Evolutionary conservation across 1,284 basidiomycete genomes (phyloP), one percentile per base, ranked within the genome.

Genomic region (Marasmius sp.): DNA sequence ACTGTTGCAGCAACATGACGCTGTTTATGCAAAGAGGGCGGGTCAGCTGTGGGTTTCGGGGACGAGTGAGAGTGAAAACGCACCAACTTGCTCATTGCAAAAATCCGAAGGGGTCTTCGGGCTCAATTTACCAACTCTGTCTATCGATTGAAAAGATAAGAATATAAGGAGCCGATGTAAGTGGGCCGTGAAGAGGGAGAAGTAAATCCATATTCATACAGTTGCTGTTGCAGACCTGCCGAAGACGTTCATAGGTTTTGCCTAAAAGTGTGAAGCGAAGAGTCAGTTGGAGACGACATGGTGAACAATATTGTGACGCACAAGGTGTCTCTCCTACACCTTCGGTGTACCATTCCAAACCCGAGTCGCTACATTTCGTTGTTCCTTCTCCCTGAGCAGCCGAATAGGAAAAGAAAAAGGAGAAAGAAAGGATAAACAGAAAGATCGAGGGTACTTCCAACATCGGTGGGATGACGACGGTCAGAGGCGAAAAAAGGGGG

Each of bases 241-340:
- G 71, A 16, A 74, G 58, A 18, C 67, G 64, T 50, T 72, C 69
- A 61, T 74, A 74, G 0, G 72, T 74, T 58, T 59, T 55, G 60
- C 71, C 72, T 74, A 27, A 5, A 27, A 27, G 27, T 27, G 5
- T 5, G 27, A 27, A 2, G 27, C 27, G 39, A 58, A 54, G 10
- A 3, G 20, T 36, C 22, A 6, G 10, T 18, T 22, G 27, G 12
- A 36, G 12, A 33, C 22, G 37, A 39, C 6, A 33, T 14, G 20
- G 43, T n/a, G n/a, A 18, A 37, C 10, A 49, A 16, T 22, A 47
- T 22, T 36, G 9, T 11, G 8, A 18, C 70, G 61, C 61, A 74
- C 71, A 74, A 39, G 72, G 70, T 33, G 73, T 71, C 62, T 74
- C 73, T 16, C 71, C 73, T 16, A 73, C 71, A 34, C 66, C 67